Base-by-base conservation (phyloP, 345 rosid species). In the Camelina sativa region DNA sequence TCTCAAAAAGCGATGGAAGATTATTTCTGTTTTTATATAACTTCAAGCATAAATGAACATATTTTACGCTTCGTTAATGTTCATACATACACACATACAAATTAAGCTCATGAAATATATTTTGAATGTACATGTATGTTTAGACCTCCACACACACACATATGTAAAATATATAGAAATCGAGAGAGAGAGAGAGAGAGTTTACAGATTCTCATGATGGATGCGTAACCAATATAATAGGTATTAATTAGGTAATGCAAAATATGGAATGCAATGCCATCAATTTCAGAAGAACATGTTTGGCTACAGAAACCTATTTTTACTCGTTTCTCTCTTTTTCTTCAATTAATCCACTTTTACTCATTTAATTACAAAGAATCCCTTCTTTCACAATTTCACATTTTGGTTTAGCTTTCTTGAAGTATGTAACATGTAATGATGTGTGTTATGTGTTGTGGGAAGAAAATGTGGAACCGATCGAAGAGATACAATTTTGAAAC, bases 131-230 rank as follows among this genome's bases (percentile, higher is more conserved):
- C 43, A 40, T 48, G 51, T 43, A 57, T 62, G 30, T 76, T 70
- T 37, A 38, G 22, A 22, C 2, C 20, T 17, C 17, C 1, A 38
- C 11, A 69, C 10, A 69, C 10, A 40, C 25, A 44, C 37, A 2
- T 9, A 15, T 3, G 7, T 3, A 37, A 37, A 5, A 15, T 12
- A 35, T 9, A 58, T 4, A 57, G 57, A 44, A 34, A 11, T n/a
- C 2, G 43, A 30, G 50, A 62, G 38, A 48, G 67, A 38, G 38
- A 48, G 67, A 38, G 25, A 2, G 41, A 51, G 34, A 16, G 19
- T 37, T 47, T 57, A 73, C 57, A 77, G 68, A 71, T 48, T 57
- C 20, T 58, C 67, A 72, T 71, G 73, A n/a, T 12, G 58, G 44
- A 64, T 54, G 56, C 23, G 50, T 54, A 58, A 61, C 16, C 16